A percentile compares a stretch with the other conserved stretches of the same genome.
Conservation (phyloP, 768 basidiomycete genomes). For the Tephrocybe sp. region DNA sequence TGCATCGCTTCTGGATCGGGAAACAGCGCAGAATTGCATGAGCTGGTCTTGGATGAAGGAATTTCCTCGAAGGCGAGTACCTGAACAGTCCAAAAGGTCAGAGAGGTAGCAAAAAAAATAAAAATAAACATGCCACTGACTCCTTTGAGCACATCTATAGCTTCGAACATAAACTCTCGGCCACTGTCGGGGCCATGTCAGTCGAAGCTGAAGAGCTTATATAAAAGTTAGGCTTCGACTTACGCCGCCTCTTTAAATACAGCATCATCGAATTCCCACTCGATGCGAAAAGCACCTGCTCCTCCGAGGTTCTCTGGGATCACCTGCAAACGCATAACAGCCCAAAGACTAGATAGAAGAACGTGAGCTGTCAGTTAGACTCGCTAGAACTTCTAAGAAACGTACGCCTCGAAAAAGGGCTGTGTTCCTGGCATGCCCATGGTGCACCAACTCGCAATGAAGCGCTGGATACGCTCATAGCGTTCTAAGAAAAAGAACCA, state of each 20-base stretch:
- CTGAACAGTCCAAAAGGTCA: slow-evolving; percentile 21
- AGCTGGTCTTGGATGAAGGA: slow-evolving; percentile 38
- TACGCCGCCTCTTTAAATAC: slow-evolving; percentile 94
- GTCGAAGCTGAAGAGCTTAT: slow-evolving; percentile 16
- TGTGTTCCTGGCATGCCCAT: slow-evolving; percentile 87
- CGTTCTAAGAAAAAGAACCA: slow-evolving; percentile 49
- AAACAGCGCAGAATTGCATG: slow-evolving; percentile 31
- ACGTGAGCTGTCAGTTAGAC: slow-evolving; percentile 3
- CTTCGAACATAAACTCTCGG: slow-evolving; percentile 93
- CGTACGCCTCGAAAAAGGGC: slow-evolving; percentile 76
- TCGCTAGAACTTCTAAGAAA: slow-evolving; percentile 13
- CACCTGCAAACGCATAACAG: slow-evolving; percentile 76
- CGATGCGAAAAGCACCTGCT: slow-evolving; percentile 67
- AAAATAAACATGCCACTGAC: slow-evolving; percentile 46
- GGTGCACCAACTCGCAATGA: slow-evolving; percentile 82
- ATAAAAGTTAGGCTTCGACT: slow-evolving; percentile 36
- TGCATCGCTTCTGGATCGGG: slow-evolving; percentile 41
- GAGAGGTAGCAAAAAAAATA: slow-evolving; percentile 10
- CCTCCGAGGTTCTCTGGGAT: slow-evolving; percentile 82
- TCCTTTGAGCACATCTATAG: slow-evolving; percentile 87
- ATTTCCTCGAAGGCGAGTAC: slow-evolving; percentile 74
- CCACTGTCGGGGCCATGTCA: slow-evolving; percentile 52
- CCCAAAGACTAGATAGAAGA: slow-evolving; percentile 56
- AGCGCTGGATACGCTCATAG: slow-evolving; percentile 70
- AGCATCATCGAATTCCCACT: slow-evolving; percentile 94